Evolutionary conservation across 2,329 filamentous ascomycete genomes (phyloP).

Genomic region (Claviceps pazoutovae): DNA sequence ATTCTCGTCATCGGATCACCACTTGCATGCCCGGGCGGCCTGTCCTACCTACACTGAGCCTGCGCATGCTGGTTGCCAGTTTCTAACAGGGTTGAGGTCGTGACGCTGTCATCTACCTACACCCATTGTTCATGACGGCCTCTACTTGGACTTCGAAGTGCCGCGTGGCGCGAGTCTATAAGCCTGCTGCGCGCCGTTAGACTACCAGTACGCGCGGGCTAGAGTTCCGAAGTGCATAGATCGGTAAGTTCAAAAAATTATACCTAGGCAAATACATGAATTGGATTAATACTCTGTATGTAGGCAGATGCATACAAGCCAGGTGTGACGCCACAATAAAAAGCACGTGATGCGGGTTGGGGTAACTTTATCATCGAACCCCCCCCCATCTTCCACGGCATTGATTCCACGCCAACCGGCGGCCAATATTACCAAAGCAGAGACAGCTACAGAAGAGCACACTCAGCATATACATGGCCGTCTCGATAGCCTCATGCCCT

Average conservation of each 20-base stretch:
- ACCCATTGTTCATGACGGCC: neutral
- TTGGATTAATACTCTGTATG: too few relatives aligned
- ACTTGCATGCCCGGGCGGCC: neutral
- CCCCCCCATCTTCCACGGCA: conserved; percentile 33
- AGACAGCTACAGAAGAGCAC: conserved; percentile 90
- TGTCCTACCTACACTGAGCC: neutral
- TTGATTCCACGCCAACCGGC: conserved; percentile 48
- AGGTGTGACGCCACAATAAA: too few relatives aligned
- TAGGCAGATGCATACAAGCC: neutral
- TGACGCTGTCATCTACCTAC: neutral
- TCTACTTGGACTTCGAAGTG: neutral
- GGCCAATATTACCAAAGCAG: conserved; percentile 91
- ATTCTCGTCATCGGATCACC: conserved; percentile 1
- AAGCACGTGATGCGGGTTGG: too few relatives aligned
- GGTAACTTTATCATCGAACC: conserved; percentile 16
- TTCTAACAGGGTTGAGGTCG: too few relatives aligned
- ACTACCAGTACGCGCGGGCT: neutral
- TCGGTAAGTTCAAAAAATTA: too few relatives aligned
- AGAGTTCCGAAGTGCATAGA: too few relatives aligned
- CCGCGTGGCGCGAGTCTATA: neutral
- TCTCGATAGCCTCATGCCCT: conserved; percentile 50
- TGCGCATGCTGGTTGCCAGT: neutral
- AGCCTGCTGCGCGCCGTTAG: neutral
- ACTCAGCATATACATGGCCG: conserved; percentile 79
- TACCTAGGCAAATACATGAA: too few relatives aligned